Evolutionary conservation across 129 eudicot species (phyloP), one percentile per base, ranked within the genome.

Genomic region (Escallonia rubra): DNA sequence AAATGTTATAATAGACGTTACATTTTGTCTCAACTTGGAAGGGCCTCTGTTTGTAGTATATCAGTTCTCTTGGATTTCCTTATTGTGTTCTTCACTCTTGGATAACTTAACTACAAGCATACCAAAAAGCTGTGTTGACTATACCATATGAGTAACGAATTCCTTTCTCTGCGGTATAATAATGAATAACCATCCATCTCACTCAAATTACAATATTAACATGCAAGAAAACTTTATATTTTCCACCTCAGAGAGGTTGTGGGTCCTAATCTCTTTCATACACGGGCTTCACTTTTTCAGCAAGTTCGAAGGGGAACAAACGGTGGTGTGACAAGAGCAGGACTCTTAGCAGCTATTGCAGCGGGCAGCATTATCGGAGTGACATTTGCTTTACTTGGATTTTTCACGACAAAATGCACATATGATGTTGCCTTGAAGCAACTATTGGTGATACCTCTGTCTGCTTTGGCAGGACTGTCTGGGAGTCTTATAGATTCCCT

Each of bases 281-380:
- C 53, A 72, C 66, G 64, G 38, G 69, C 52, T 51, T 2, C 54
- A 23, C 12, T 62, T 39, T 23, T 41, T 72, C 92, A 93, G 98
- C 86, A 85, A 45, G 98, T 93, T 82, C 86, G 86, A 52, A 93
- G 87, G 90, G 98, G 98, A 66, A 93, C 98, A 79, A 93, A 93
- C 75, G 98, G 98, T 66, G 98, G 95, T 15, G 83, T 93, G 65
- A 93, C 98, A 62, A 84, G 70, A 75, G 77, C 83, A 4, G 98
- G 98, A 57, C 86, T 93, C 56, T 53, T 75, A 63, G 98, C 96
- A 43, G 98, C 98, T 59, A 88, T 88, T 14, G 98, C 95, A 72
- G 98, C 83, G 12, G 98, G 98, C 78, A 43, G 63, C 44, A 80
- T 93, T 23, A 81, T 93, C 72, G 98, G 98, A 63, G 59, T 93